A percentile compares a stretch with the other conserved stretches of the same genome.
phyloP scores from a whole-genome alignment of 2,329 filamentous ascomycete species.

The Xylaria sp. region DNA sequence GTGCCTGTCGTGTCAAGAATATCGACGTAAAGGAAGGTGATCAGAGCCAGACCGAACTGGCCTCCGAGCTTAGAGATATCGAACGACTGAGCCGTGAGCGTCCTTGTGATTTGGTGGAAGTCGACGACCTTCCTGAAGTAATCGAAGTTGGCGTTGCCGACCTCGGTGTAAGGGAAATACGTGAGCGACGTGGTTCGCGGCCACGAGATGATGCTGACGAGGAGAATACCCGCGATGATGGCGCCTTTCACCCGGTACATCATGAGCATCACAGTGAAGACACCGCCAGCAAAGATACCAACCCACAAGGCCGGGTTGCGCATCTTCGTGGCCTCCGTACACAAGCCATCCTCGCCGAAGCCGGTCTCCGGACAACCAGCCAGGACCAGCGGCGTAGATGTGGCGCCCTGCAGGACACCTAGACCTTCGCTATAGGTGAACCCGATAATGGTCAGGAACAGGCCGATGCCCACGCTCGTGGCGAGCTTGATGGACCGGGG shows the following conservation, averaged over 20 bases:
- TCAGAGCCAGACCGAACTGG: slow-evolving; percentile 84
- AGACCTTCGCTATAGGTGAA: slow-evolving; percentile 86
- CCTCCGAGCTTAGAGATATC: slow-evolving; percentile 73
- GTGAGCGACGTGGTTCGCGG: slow-evolving; percentile 80
- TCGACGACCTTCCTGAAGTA: slow-evolving; percentile 91
- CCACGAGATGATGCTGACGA: slow-evolving; percentile 91
- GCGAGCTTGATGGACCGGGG: slow-evolving; percentile 88
- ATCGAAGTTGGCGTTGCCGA: slow-evolving; percentile 78
- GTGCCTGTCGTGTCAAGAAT: slow-evolving; percentile 90
- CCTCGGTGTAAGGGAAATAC: slow-evolving; percentile 78
- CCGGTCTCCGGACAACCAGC: slow-evolving; percentile 72
- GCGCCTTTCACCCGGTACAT: slow-evolving; percentile 89
- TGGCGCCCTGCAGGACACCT: slow-evolving; percentile 77
- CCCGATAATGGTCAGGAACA: slow-evolving; percentile 82
- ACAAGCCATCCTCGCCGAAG: slow-evolving; percentile 63
- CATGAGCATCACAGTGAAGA: slow-evolving; percentile 83
- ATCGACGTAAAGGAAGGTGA: slow-evolving; percentile 92
- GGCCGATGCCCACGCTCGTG: slow-evolving; percentile 84
- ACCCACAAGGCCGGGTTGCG: slow-evolving; percentile 86
- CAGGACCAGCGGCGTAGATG: slow-evolving; percentile 75
- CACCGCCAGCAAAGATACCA: slow-evolving; percentile 85
- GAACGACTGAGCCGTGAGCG: slow-evolving; percentile 79
- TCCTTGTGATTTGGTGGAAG: slow-evolving; percentile 80
- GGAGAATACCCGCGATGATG: slow-evolving; percentile 82
- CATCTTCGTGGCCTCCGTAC: slow-evolving; percentile 77